phyloP scores from a whole-genome alignment of 2,329 filamentous ascomycete genomes.

The Colletotrichum simmondsii region DNA sequence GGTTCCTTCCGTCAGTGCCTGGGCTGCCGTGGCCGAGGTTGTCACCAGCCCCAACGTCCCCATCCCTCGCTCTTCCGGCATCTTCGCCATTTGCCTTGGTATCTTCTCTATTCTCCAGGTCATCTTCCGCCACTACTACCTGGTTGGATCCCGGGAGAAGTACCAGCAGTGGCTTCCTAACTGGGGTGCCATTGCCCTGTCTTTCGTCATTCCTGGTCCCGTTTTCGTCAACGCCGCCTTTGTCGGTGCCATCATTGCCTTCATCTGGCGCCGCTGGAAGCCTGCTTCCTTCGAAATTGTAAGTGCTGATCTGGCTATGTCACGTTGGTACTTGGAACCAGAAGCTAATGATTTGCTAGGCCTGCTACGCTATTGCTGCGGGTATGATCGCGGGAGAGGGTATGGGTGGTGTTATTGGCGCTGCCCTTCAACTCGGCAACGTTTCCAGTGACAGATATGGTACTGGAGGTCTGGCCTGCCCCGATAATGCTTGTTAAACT shows the following conservation, averaged over 20 bases:
- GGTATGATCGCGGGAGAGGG: conserved; percentile 73
- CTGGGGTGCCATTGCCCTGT: conserved; percentile 70
- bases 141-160: conserved; percentile 63
- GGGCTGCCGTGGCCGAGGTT: conserved; percentile 68
- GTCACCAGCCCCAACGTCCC: conserved; percentile 67
- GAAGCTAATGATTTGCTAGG: conserved; percentile 37
- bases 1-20: conserved; percentile 69
- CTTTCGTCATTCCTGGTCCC: conserved; percentile 67
- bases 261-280: conserved; percentile 64
- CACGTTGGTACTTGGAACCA: background rate
- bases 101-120: conserved; percentile 63
- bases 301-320: background rate
- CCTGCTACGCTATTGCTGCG: conserved; percentile 68
- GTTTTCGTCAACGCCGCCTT: conserved; percentile 69
- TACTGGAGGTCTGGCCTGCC: conserved; percentile 44
- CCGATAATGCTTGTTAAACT: conserved; percentile 40
- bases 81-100: conserved; percentile 67
- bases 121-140: conserved; percentile 64
- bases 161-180: conserved; percentile 68
- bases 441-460: conserved; percentile 46
- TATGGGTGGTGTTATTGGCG: conserved; percentile 66
- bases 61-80: conserved; percentile 65
- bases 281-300: conserved; percentile 62
- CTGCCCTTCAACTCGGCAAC: conserved; percentile 43
- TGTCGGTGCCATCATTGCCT: conserved; percentile 63